phyloP scores from a whole-genome alignment of 495 filamentous ascomycete species.

The Penicillium salamii region DNA sequence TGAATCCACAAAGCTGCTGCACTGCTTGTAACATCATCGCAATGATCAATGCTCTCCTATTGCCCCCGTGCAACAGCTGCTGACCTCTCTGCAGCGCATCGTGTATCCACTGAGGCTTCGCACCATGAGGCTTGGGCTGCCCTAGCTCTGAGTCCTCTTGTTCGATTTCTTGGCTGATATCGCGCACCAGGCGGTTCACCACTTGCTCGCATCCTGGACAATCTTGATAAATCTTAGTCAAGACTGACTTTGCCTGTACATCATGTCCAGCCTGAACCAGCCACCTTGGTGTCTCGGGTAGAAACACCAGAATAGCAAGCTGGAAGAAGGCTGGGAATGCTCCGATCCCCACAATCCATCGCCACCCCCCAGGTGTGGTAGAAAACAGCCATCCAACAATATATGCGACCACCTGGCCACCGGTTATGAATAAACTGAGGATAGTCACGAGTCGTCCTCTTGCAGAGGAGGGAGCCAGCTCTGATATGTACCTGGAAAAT shows the following conservation, averaged over 20 bases:
- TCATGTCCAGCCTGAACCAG: constrained; percentile 65
- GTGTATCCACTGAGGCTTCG: constrained; percentile 26
- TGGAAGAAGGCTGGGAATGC: constrained; percentile 74
- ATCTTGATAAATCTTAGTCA: constrained; percentile 61
- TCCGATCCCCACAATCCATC: constrained; percentile 88
- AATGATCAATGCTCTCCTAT: constrained; percentile 75
- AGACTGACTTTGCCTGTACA: constrained; percentile 56
- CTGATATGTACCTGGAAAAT: constrained; percentile 65
- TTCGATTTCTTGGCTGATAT: constrained; percentile 65
- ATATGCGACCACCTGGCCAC: constrained; percentile 85
- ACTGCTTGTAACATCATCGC: constrained; percentile 81
- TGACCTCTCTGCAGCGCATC: constrained; percentile 39
- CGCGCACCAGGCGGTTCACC: constrained; percentile 55
- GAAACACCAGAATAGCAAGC: constrained; percentile 55
- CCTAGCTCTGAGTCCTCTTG: constrained; percentile 55
- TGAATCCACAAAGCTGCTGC: constrained; percentile 93
- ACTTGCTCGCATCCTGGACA: constrained; percentile 42
- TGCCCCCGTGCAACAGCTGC: constrained; percentile 60
- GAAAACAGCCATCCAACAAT: constrained; percentile 66
- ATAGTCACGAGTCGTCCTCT: constrained; percentile 77
- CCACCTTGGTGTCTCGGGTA: constrained; percentile 90
- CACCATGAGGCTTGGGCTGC: constrained; percentile 14
- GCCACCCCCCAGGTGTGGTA: constrained; percentile 66
- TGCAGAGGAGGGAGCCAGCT: constrained; percentile 72
- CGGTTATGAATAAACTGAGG: constrained; percentile 74